phyloP scores from a whole-genome alignment of 805 yeast species.

The Saccharomycopsis guyanensis region DNA sequence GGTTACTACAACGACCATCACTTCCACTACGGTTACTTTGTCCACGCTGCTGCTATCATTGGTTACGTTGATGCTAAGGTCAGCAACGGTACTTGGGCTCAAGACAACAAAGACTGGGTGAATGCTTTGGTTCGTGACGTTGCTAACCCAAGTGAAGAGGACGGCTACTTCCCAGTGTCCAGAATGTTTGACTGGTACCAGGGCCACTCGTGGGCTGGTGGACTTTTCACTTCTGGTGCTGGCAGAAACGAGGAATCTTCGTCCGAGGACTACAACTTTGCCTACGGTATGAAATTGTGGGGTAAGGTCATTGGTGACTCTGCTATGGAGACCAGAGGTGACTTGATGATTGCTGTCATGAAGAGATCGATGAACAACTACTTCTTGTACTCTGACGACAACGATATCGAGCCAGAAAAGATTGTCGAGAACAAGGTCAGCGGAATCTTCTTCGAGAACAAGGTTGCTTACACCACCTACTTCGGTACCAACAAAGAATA shows the following conservation, averaged over 20 bases:
- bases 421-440: conserved; percentile 52
- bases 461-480: conserved; percentile 64
- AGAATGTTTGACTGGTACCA: conserved; percentile 64
- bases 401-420: conserved; percentile 42
- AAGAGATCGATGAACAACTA: conserved; percentile 48
- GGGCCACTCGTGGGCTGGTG: conserved; percentile 75
- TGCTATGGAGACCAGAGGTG: conserved; percentile 46
- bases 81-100: conserved; percentile 38
- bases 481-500: conserved; percentile 56
- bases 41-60: conserved; percentile 57
- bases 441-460: conserved; percentile 67
- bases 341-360: conserved; percentile 52
- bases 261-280: conserved; percentile 64
- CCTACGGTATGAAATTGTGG: conserved; percentile 67
- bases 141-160: conserved; percentile 51
- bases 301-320: conserved; percentile 47
- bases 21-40: conserved; percentile 48
- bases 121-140: conserved; percentile 58
- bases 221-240: conserved; percentile 52
- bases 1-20: conserved; percentile 51
- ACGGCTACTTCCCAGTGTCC: conserved; percentile 53
- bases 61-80: conserved; percentile 49
- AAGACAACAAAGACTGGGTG: conserved; percentile 46
- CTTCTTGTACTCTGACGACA: conserved; percentile 42
- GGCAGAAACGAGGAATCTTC: conserved; percentile 69